Conservation (phyloP, 305 asterid species). For the Salvia sclarea region DNA sequence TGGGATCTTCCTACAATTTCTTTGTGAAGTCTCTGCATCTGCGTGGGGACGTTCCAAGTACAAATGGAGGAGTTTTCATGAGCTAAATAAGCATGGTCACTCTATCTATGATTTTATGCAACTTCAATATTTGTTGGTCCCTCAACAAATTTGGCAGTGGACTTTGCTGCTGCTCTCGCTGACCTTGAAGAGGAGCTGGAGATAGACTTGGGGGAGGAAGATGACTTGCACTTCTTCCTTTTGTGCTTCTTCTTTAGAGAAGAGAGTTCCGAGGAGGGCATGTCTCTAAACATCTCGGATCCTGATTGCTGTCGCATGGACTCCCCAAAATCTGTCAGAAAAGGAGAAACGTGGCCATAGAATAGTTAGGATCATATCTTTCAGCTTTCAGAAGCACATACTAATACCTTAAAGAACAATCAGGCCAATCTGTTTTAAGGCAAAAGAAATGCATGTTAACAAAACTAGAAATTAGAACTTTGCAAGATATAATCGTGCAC, state of each 20-base stretch:
- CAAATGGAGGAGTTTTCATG: slow-evolving; percentile 21
- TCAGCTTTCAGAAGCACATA: background rate
- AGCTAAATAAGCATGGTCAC: slow-evolving; percentile 7
- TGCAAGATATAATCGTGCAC: background rate
- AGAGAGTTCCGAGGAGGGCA: slow-evolving; percentile 39
- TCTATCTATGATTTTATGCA: slow-evolving; percentile 39
- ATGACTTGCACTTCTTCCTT: slow-evolving; percentile 56
- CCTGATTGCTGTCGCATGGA: slow-evolving; percentile 47
- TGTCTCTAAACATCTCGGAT: slow-evolving; percentile 45
- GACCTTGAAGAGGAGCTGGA: slow-evolving; percentile 50
- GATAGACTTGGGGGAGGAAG: slow-evolving; percentile 44
- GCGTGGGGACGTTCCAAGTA: slow-evolving; percentile 16
- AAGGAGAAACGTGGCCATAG: background rate
- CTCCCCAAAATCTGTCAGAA: slow-evolving; percentile 50
- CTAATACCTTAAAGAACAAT: background rate
- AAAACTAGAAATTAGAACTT: background rate
- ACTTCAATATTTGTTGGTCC: slow-evolving; percentile 62
- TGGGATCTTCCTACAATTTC: slow-evolving; percentile 31
- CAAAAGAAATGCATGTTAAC: background rate
- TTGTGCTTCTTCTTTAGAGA: slow-evolving; percentile 56
- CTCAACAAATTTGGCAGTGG: slow-evolving; percentile 55
- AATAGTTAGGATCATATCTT: background rate
- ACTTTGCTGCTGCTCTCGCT: slow-evolving; percentile 44
- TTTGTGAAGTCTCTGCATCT: slow-evolving; percentile 26
- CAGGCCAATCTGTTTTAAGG: background rate